A percentile compares a stretch with the other conserved stretches of the same genome.
phyloP scores from a whole-genome alignment of 805 yeast genomes.

The Candida krabiensis region DNA sequence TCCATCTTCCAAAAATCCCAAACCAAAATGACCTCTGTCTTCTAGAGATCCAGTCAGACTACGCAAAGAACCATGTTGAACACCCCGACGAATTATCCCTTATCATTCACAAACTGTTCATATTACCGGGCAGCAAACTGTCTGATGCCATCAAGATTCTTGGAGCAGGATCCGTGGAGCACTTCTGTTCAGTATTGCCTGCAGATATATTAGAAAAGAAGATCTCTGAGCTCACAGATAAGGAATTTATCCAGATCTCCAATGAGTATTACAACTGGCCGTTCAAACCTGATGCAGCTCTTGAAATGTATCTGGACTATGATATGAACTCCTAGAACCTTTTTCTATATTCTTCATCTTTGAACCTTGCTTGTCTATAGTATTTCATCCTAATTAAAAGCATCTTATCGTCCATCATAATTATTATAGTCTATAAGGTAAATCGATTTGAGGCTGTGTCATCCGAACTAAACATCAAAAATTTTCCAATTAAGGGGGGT shows the following conservation, averaged over 20 bases:
- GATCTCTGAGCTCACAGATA: conserved; percentile 49
- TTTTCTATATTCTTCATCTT: too few species aligned
- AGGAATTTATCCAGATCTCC: conserved; percentile 55
- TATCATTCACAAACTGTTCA: conserved; percentile 60
- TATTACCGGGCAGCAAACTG: conserved; percentile 40
- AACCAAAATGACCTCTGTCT: conserved; percentile 28
- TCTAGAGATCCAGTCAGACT: conserved; percentile 32
- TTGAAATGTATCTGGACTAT: conserved; percentile 22
- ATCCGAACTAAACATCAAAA: conserved; percentile 3
- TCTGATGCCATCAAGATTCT: conserved; percentile 49
- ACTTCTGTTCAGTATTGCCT: conserved; percentile 37
- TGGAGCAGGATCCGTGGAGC: conserved; percentile 81
- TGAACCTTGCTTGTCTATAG: too few species aligned
- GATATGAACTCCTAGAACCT: too few species aligned
- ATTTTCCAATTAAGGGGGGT: too few species aligned
- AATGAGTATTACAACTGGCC: conserved; percentile 73
- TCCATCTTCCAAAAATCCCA: conserved; percentile 23
- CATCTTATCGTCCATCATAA: too few species aligned
- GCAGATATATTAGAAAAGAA: conserved; percentile 41
- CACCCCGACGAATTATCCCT: conserved; percentile 63
- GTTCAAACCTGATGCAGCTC: conserved; percentile 57
- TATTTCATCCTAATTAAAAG: too few species aligned
- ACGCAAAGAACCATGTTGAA: conserved; percentile 27
- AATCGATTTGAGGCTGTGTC: too few species aligned
- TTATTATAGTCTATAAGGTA: too few species aligned